Base-by-base conservation (phyloP, 1,139 yeast species). In the Sugiyamaella pinicola region DNA sequence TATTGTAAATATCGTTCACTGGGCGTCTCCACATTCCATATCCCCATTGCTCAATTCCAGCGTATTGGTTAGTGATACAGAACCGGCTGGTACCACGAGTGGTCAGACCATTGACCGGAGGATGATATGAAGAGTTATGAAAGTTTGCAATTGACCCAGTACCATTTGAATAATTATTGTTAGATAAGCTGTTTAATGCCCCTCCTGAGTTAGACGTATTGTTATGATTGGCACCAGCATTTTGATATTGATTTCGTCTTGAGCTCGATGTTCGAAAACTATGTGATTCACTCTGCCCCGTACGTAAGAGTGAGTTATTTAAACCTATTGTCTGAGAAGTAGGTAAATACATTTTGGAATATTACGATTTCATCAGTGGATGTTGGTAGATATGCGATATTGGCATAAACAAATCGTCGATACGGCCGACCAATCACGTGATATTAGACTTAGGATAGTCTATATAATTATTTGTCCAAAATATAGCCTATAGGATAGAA, bases 11-110 rank as follows among this genome's bases (percentile, higher is more conserved):
- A 22, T 38, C 55, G 6, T 42, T 35, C 15, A 18, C 41, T 9
- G 28, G 41, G 17, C 26, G 39, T 42, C 39, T 51, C 56, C 56
- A 53, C 44, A 53, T 51, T 5, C 56, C 56, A 24, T 42, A 53
- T 8, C 56, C 54, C 56, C 56, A 53, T 21, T 39, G 47, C 7
- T 37, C 48, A 37, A 26, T 40, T n/a, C 53, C 55, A 34, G 47
- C 52, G 18, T 49, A 53, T n/a, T 41, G 37, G 37, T 49, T 53
- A 21, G 47, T 49, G 19, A 53, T 49, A 31, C 42, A 39, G 42
- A 53, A 53, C 4, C 55, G 42, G 28, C 53, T 45, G 15, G 55
- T 53, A 6, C 50, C 52, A 15, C 44, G 46, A 5, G 55, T 45
- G 9, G 47, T 43, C 37, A 53, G 29, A 2, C 55, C 55, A 46